phyloP scores from a whole-genome alignment of 2,329 filamentous ascomycete genomes.

The Fusarium sp. region DNA sequence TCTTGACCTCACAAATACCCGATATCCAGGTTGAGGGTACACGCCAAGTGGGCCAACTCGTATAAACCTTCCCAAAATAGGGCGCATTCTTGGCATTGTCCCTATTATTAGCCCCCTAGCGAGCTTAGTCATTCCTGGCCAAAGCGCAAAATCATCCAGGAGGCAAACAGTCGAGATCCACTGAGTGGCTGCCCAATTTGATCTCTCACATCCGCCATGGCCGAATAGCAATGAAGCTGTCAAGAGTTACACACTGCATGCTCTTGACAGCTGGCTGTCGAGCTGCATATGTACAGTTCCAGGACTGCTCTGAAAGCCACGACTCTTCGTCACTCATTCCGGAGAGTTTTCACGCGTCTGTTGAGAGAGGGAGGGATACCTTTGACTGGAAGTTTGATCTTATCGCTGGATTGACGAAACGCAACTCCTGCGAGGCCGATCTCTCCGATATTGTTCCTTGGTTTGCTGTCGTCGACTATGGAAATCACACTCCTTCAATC shows the following conservation, averaged over 20 bases:
- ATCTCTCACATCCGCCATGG: constrained; percentile 24
- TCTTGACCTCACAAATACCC: background rate
- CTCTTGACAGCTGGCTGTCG: constrained; percentile 4
- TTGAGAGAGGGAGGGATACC: background rate
- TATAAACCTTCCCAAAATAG: constrained; percentile 2
- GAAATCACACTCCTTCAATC: background rate
- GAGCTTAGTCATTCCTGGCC: constrained; percentile 18
- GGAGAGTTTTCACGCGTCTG: constrained; percentile 12
- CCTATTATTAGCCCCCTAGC: constrained; percentile 9
- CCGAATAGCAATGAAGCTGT: constrained; percentile 23
- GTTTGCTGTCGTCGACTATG: constrained; percentile 6
- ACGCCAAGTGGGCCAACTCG: background rate
- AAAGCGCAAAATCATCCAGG: background rate
- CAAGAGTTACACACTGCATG: constrained; percentile 12
- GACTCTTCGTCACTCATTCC: constrained; percentile 6
- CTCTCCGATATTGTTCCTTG: background rate
- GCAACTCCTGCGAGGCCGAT: constrained; percentile 9
- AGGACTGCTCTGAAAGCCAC: constrained; percentile 1
- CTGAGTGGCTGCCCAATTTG: constrained; percentile 12
- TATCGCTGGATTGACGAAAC: background rate
- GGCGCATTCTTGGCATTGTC: background rate
- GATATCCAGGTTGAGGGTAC: background rate
- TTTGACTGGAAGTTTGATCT: constrained; percentile 11
- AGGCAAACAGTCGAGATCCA: constrained; percentile 4
- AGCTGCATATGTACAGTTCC: constrained; percentile 28